Percentiles rank a stretch among this genome's conserved stretches.
phyloP scores from a whole-genome alignment of 2,329 filamentous ascomycete species.

The Podosphaera fusca region DNA sequence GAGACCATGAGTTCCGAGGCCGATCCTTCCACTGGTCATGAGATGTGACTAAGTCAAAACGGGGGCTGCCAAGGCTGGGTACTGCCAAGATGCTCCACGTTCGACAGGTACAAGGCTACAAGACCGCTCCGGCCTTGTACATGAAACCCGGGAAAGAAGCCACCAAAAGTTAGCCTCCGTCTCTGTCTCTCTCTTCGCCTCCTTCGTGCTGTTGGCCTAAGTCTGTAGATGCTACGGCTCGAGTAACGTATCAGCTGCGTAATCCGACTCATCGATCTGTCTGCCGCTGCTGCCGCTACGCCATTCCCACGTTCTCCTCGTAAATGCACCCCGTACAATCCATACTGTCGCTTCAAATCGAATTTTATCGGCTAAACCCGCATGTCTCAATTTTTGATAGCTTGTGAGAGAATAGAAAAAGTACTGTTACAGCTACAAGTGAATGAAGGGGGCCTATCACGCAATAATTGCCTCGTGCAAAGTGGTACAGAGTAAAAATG shows the following conservation, averaged over 20 bases:
- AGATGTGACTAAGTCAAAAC: not conserved
- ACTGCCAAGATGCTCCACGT: not conserved
- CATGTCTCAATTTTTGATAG: not conserved
- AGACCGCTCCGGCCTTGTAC: not conserved
- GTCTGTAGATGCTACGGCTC: not conserved
- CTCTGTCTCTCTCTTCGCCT: too few species aligned
- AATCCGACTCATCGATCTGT: not conserved
- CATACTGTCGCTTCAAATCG: not conserved
- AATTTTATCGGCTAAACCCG: not conserved
- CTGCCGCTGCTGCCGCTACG: not conserved
- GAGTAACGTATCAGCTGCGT: not conserved
- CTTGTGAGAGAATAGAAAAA: too few species aligned
- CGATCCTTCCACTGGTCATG: not conserved
- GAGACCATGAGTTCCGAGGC: too few species aligned
- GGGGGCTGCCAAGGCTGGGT: not conserved
- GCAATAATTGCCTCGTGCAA: too few species aligned
- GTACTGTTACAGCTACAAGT: too few species aligned
- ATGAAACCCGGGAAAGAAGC: not conserved
- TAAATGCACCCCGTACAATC: not conserved
- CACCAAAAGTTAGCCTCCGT: not conserved
- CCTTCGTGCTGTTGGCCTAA: not conserved
- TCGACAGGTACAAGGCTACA: not conserved
- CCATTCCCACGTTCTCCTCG: not conserved
- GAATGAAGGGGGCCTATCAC: too few species aligned
- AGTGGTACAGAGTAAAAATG: too few species aligned